Percentiles rank a stretch among this genome's conserved stretches.
These are phyloP conservation scores for Metschnikowia gelsemii DNA, from an alignment of 805 yeast species.

Conservation along the genomic window DNA sequence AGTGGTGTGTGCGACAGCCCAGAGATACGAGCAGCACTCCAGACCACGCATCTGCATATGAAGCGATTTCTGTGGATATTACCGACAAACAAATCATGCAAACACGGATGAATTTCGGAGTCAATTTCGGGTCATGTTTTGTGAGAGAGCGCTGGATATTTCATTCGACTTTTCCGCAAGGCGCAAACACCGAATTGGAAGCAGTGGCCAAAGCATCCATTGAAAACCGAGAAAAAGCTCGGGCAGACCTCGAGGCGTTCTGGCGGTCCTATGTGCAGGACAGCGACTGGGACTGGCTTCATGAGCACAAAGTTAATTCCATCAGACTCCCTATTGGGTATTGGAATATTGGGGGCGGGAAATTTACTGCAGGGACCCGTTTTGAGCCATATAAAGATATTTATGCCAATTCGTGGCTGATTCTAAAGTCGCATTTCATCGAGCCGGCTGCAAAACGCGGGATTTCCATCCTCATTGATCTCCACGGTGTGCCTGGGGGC, in stretches of 20 bases:
- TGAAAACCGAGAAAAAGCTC: slow-evolving; percentile 51
- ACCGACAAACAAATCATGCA: slow-evolving; percentile 50
- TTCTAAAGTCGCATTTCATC: slow-evolving; percentile 52
- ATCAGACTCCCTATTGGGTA: slow-evolving; percentile 88
- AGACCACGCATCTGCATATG: slow-evolving; percentile 15
- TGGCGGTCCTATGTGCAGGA: slow-evolving; percentile 63
- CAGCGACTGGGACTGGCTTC: slow-evolving; percentile 79
- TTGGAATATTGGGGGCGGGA: slow-evolving; percentile 77
- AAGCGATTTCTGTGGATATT: slow-evolving; percentile 39
- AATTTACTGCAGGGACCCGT: slow-evolving; percentile 56
- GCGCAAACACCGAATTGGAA: slow-evolving; percentile 67
- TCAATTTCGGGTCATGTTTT: slow-evolving; percentile 79
- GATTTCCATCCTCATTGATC: slow-evolving; percentile 77
- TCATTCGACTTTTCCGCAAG: slow-evolving; percentile 56
- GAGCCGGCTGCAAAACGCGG: slow-evolving; percentile 56
- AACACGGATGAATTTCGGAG: slow-evolving; percentile 72
- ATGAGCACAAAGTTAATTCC: slow-evolving; percentile 65
- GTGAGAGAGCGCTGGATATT: slow-evolving; percentile 79
- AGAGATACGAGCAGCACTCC: no score
- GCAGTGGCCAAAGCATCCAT: slow-evolving; percentile 57
- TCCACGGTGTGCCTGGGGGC: slow-evolving; percentile 91
- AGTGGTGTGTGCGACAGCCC: no score
- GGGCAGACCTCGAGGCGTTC: slow-evolving; percentile 54
- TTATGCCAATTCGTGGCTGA: slow-evolving; percentile 71
- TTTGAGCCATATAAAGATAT: slow-evolving; percentile 55